Evolutionary conservation across 139 green algal species (phyloP).

Genomic region (Chlorella sp.): DNA sequence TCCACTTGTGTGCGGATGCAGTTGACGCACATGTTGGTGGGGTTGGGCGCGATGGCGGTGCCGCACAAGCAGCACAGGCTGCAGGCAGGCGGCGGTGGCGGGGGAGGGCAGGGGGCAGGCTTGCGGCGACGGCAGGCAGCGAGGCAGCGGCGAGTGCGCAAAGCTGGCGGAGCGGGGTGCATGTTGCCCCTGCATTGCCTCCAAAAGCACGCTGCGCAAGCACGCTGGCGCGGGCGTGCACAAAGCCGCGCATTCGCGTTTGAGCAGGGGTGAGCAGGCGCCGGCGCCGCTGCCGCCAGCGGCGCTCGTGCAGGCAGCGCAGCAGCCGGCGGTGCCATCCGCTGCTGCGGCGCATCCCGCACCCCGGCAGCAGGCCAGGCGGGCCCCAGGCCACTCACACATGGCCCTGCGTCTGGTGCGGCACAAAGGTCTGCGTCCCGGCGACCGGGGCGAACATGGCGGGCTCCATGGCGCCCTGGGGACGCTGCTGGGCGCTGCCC

Average conservation of each 20-base stretch:
- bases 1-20: constrained; percentile 97
- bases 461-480: constrained; percentile 27
- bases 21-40: constrained; percentile 98
- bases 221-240: background rate
- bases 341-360: background rate
- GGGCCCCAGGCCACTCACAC: constrained; percentile 67
- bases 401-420: constrained; percentile 73
- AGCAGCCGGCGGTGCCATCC: background rate
- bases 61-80: constrained; percentile 97
- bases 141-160: background rate
- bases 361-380: background rate
- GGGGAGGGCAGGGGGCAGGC: background rate
- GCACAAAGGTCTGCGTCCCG: constrained; percentile 46
- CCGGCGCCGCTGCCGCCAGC: background rate
- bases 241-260: background rate
- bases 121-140: background rate
- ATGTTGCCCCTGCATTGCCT: too few relatives aligned
- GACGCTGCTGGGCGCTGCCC: too few relatives aligned
- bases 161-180: background rate
- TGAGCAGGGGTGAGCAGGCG: background rate
- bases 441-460: constrained; percentile 16
- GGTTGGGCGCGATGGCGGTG: constrained; percentile 89
- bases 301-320: too few relatives aligned
- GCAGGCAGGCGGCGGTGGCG: constrained; percentile 1
- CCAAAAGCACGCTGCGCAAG: too few relatives aligned